Evolutionary conservation across 805 yeast genomes (phyloP).

Genomic region (Saccharomyces kudriavzevii): DNA sequence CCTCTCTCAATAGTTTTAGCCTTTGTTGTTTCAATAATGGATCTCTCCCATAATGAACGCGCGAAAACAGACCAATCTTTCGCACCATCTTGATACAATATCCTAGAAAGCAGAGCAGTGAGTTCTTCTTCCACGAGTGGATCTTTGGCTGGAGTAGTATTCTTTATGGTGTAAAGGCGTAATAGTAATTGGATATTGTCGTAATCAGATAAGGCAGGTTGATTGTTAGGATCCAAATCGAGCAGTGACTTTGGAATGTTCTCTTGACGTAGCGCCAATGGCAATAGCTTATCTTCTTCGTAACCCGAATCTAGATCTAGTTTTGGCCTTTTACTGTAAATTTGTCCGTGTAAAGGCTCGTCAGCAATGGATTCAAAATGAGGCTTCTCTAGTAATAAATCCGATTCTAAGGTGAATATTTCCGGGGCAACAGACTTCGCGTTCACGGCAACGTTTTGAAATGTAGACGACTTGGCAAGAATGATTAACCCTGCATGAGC

Average conservation of each 20-base stretch:
- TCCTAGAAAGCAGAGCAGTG: slow-evolving; percentile 65
- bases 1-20: slow-evolving; percentile 92
- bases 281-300: slow-evolving; percentile 43
- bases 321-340: slow-evolving; percentile 31
- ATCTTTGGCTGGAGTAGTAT: slow-evolving; percentile 64
- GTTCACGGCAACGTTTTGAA: slow-evolving; percentile 8
- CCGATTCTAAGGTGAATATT: slow-evolving; percentile 59
- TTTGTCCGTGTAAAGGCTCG: slow-evolving; percentile 37
- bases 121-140: slow-evolving; percentile 74
- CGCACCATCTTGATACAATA: slow-evolving; percentile 41
- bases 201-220: slow-evolving; percentile 59
- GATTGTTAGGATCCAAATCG: slow-evolving; percentile 68
- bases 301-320: slow-evolving; percentile 26
- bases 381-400: slow-evolving; percentile 68
- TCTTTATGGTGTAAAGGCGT: slow-evolving; percentile 53
- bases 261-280: slow-evolving; percentile 54
- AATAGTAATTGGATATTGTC: slow-evolving; percentile 72
- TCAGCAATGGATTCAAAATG: slow-evolving; percentile 53
- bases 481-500: slow-evolving; percentile 69
- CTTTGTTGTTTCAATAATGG: slow-evolving; percentile 68
- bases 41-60: slow-evolving; percentile 83
- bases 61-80: slow-evolving; percentile 66
- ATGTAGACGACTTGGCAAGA: slow-evolving; percentile 48
- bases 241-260: slow-evolving; percentile 50
- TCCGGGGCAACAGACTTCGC: slow-evolving; percentile 38